A percentile compares a stretch with the other conserved stretches of the same genome.
Conservation (phyloP, 1,284 basidiomycete species). For the Irpex rosettiformis region DNA sequence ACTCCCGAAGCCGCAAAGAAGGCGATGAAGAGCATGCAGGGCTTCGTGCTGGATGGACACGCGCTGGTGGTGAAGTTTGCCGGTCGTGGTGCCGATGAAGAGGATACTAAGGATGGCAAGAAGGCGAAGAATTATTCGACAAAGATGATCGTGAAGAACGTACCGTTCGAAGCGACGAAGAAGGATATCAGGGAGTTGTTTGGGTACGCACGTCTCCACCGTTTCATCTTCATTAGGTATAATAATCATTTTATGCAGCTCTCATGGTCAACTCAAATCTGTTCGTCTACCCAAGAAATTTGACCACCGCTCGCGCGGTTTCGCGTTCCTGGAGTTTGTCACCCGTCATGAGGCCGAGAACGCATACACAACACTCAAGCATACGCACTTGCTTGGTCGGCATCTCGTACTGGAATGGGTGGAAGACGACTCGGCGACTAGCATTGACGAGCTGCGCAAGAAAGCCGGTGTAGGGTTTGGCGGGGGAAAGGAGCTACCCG, state of each 20-base stretch:
- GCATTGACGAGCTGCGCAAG: constrained; percentile 72
- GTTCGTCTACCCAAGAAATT: constrained; percentile 87
- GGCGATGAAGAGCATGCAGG: constrained; percentile 80
- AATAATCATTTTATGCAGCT: constrained; percentile 39
- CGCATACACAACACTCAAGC: constrained; percentile 79
- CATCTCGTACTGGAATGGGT: constrained; percentile 97
- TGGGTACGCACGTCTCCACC: constrained; percentile 49
- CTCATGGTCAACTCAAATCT: constrained; percentile 90
- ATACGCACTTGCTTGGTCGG: constrained; percentile 94
- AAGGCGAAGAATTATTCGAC: constrained; percentile 54
- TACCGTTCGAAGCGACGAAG: constrained; percentile 95
- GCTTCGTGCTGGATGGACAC: constrained; percentile 87
- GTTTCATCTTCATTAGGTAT: constrained; percentile 2
- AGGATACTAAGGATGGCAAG: constrained; percentile 41
- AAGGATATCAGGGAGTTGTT: constrained; percentile 90
- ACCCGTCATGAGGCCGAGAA: constrained; percentile 85
- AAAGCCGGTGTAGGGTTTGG: constrained; percentile 78
- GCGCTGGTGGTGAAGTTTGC: constrained; percentile 84
- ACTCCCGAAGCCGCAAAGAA: constrained; percentile 69
- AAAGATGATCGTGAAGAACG: constrained; percentile 96
- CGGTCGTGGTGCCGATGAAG: constrained; percentile 75
- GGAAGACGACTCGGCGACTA: constrained; percentile 65
- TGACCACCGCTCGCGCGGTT: constrained; percentile 84
- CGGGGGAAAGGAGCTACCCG: constrained; percentile 62
- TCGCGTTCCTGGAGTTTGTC: constrained; percentile 94